Evolutionary conservation across 2,329 filamentous ascomycete genomes (phyloP), one percentile per base, ranked within the genome.

Genomic region (Pseudovirgaria hyperparasitica): DNA sequence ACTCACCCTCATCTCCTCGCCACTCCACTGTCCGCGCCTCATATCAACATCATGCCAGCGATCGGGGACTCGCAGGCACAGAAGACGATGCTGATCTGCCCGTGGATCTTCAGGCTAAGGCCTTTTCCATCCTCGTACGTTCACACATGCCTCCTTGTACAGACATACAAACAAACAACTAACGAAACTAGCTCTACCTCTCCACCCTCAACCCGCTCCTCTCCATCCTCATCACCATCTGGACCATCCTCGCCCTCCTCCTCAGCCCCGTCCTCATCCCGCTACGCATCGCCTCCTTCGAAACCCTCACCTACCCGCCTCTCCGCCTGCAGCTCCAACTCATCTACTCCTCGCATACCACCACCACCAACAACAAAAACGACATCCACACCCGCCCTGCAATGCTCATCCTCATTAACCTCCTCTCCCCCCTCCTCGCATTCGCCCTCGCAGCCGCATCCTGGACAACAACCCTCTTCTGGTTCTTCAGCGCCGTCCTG

Each of bases 381-480:
- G 36, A 40, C 12, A 46, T 46, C 23, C 57, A 55, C 38, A 9
- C 9, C 12, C 50, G 48, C 25, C 37, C 55, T 4, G 40, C 51
- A 3, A 55, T 58, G 45, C 55, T 74, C 10, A 48, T 73, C 6
- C 35, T 62, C 27, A 58, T 74, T 25, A 61, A 70, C 34, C 39
- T 71, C 1, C 48, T 71, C 15, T 68, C 68, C 4, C 68, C 71
- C 2, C 41, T 75, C 20, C 47, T 73, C 25, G 68, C 67, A 28
- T 48, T 72, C 8, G 67, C 62, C 19, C 56, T 74, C 24, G 60
- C 70, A 12, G 45, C 72, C 9, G 63, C 65, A 2, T 60, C 65
- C 5, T 76, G 70, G 70, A 63, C 67, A 0, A 60, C 69, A 0
- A 70, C 67, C 1, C 64, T 59, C 12, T 76, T 75, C 52, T 76